These are phyloP conservation scores for Trichoderma koningiopsis DNA, from an alignment of 2,329 filamentous ascomycete genomes.

Conservation along the genomic window DNA sequence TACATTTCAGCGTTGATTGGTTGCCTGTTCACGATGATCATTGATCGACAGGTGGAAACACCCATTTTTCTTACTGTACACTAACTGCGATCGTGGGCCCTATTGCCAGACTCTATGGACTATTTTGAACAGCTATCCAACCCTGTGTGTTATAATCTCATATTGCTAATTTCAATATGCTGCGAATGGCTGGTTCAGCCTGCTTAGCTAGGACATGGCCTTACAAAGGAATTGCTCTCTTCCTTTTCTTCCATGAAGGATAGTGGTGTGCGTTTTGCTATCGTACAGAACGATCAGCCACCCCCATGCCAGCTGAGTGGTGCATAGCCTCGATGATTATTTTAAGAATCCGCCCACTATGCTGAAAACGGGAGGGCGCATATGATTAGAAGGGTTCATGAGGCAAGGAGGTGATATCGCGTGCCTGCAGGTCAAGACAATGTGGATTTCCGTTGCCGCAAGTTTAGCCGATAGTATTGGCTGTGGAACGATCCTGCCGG, in stretches of 20 bases:
- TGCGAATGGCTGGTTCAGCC: not conserved
- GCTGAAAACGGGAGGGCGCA: not conserved
- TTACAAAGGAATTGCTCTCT: not conserved
- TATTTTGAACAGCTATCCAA: not conserved
- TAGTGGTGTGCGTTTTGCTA: not conserved
- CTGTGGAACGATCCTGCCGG: not conserved
- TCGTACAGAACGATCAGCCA: not conserved
- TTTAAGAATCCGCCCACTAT: not conserved
- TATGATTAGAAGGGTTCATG: not conserved
- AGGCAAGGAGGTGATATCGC: not conserved
- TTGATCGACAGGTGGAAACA: not conserved
- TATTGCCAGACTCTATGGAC: not conserved
- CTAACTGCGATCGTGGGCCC: not conserved
- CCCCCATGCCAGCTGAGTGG: not conserved
- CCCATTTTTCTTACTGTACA: not conserved
- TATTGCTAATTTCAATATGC: not conserved
- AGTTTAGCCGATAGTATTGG: not conserved
- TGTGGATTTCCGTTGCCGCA: not conserved
- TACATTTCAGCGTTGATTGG: not conserved
- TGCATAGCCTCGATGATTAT: not conserved
- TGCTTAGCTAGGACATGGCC: too few species aligned
- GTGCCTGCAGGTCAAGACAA: not conserved
- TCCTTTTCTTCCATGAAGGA: not conserved
- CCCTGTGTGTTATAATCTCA: not conserved
- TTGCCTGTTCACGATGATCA: not conserved